Evolutionary conservation across 257 asterid genomes (phyloP).

Genomic region (Solanum raphanifolium): DNA sequence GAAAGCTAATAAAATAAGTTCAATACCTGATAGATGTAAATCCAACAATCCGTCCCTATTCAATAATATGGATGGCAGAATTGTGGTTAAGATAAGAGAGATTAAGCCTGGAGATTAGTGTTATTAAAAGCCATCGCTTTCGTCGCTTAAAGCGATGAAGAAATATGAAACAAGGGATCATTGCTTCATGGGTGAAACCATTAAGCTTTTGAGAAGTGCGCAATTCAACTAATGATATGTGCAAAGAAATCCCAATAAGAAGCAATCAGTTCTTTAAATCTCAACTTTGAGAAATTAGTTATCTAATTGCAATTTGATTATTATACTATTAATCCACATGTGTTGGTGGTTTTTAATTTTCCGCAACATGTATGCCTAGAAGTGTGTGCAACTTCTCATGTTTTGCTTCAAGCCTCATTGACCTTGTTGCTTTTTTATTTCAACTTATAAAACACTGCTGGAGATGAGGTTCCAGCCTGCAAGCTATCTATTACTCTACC

Average conservation of each 20-base stretch:
- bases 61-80: background rate
- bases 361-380: background rate
- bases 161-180: background rate
- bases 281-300: background rate
- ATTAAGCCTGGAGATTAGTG: background rate
- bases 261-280: background rate
- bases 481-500: background rate
- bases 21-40: background rate
- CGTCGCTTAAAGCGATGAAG: background rate
- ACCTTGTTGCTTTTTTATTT: background rate
- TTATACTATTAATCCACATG: background rate
- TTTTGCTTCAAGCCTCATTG: background rate
- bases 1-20: background rate
- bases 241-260: background rate
- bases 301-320: background rate
- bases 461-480: background rate
- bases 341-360: background rate
- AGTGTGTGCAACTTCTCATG: background rate
- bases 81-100: background rate
- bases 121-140: background rate
- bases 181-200: background rate
- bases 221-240: background rate
- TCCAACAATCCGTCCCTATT: background rate
- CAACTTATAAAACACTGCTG: background rate
- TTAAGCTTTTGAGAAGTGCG: background rate